Evolutionary conservation across 345 rosid genomes (phyloP).

Genomic region (Draba incana): DNA sequence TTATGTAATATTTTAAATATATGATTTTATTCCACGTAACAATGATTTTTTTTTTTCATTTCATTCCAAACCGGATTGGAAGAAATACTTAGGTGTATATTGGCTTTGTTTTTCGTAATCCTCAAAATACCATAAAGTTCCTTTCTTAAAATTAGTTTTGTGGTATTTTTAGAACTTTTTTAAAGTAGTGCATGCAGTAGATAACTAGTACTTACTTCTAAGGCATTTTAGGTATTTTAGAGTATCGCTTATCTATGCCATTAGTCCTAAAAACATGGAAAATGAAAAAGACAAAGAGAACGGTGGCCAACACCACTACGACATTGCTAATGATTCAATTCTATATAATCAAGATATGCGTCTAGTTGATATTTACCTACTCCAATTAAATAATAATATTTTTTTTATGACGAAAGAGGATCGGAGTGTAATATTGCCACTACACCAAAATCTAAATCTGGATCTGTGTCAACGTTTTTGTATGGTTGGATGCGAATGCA

Average conservation of each 20-base stretch:
- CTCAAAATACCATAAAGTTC: too few relatives aligned
- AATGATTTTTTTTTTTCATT: not conserved
- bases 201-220: not conserved
- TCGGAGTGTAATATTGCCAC: too few relatives aligned
- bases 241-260: slow-evolving; percentile 6
- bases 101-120: not conserved
- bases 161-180: not conserved
- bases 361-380: too few relatives aligned
- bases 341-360: too few relatives aligned
- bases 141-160: not conserved
- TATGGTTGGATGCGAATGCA: slow-evolving; percentile 26
- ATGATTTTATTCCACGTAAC: not conserved
- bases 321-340: too few relatives aligned
- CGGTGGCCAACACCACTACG: too few relatives aligned
- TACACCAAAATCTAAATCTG: slow-evolving; percentile 47
- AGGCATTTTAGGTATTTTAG: not conserved
- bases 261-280: slow-evolving; percentile 9
- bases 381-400: too few relatives aligned
- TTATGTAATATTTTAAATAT: not conserved
- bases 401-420: too few relatives aligned
- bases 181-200: not conserved
- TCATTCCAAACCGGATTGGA: not conserved
- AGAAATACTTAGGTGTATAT: not conserved
- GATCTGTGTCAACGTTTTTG: slow-evolving; percentile 43
- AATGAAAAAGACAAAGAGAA: slow-evolving; percentile 8